Evolutionary conservation across 108 stramenopile genomes (phyloP), one percentile per base, ranked within the genome.

Genomic region (Stephanodiscus triporus): DNA sequence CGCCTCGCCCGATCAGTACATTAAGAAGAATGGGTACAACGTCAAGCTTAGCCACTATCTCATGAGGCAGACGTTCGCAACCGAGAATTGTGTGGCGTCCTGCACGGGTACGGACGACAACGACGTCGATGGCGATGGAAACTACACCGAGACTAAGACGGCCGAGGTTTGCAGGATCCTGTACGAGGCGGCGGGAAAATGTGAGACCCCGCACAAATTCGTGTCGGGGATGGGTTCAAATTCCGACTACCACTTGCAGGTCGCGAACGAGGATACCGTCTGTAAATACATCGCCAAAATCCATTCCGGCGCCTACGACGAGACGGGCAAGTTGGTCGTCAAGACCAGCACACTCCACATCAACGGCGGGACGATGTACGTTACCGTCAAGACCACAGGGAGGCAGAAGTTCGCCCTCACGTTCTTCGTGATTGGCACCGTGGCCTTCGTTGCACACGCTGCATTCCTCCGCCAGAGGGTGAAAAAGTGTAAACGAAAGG

Each of bases 321-420:
- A 78, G 54, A 68, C 24, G 43, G 84, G 84, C 19, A 72, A 82
- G 40, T 70, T 82, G n/a, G 68, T 66, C 0, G 47, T 78, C 19
- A 74, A 53, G 27, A 30, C 23, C 14, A 30, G n/a, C 6, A 32
- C 56, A 14, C 16, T 57, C 17, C 6, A 7, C 27, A 61, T 61
- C 20, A 9, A 22, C 0, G 66, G 75, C 14, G 89, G 88, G 22
- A 70, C 66, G 1, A 54, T 58, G 65, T 63, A 50, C 20, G 36
- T 27, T 14, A 16, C 11, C 9, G 76, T 70, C 24, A 45, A 54
- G 6, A 82, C 89, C 2, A 89, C 88, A 0, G 89, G 89, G 10
- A 89, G 90, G 42, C 94, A 93, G 77, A 91, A 87, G 82, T 88
- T 91, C 69, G 89, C 91, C 37, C 83, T 95, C 38, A 82, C 88